Percentiles rank a stretch among this genome's conserved stretches.
Conservation (phyloP, 2,329 filamentous ascomycete species). For the Ceratocystis papillata region DNA sequence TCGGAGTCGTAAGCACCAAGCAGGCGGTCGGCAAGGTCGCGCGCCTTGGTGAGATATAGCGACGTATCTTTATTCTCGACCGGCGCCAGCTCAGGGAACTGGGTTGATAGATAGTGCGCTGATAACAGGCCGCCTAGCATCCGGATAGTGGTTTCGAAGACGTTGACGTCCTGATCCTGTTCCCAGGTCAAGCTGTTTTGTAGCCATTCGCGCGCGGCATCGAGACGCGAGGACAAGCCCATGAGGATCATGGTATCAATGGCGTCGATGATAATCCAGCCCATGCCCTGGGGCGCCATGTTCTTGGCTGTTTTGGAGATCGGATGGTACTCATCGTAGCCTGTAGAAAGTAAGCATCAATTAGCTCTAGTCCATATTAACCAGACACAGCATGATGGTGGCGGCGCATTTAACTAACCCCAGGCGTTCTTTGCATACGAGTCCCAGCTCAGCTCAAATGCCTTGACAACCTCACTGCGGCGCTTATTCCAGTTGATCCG, state of each 20-base stretch:
- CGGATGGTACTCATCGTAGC: conserved; percentile 79
- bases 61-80: conserved; percentile 64
- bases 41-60: conserved; percentile 89
- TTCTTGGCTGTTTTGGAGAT: conserved; percentile 65
- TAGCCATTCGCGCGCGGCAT: conserved; percentile 82
- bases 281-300: conserved; percentile 81
- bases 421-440: conserved; percentile 87
- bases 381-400: no score
- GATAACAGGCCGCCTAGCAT: conserved; percentile 91
- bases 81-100: conserved; percentile 68
- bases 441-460: conserved; percentile 85
- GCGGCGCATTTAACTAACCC: conserved; percentile 50
- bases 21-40: conserved; percentile 79
- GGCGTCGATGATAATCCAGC: conserved; percentile 96
- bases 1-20: conserved; percentile 77
- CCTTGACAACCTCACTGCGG: conserved; percentile 72
- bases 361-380: background rate
- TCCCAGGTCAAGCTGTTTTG: conserved; percentile 70
- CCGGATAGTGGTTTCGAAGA: conserved; percentile 94
- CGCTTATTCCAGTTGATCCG: conserved; percentile 64
- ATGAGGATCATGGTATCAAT: conserved; percentile 96
- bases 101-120: conserved; percentile 85
- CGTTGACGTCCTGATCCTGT: conserved; percentile 90
- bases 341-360: conserved; percentile 34
- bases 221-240: conserved; percentile 81